Evolutionary conservation across 257 asterid genomes (phyloP).

Genomic region (Leonotis leonurus): DNA sequence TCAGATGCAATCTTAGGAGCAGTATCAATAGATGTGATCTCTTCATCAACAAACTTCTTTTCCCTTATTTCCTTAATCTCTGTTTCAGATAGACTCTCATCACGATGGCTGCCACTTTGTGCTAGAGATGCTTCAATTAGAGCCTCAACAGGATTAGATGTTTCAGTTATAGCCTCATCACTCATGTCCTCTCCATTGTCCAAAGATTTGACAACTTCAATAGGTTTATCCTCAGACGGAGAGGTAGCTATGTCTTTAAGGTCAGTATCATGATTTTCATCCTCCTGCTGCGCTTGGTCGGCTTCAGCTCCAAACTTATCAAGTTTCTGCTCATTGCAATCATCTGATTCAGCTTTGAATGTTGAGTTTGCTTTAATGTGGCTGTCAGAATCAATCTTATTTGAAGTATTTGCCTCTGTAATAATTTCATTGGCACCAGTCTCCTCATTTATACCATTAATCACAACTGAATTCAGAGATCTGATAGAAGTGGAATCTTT

Average conservation of each 20-base stretch:
- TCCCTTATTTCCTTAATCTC: slow-evolving; percentile 29
- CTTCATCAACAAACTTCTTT: slow-evolving; percentile 35
- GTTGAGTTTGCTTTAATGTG: slow-evolving; percentile 35
- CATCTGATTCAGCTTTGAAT: slow-evolving; percentile 32
- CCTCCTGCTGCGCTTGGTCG: slow-evolving; percentile 40
- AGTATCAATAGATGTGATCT: slow-evolving; percentile 28
- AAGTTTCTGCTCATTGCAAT: too few relatives aligned
- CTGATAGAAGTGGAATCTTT: slow-evolving; percentile 23
- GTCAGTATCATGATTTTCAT: slow-evolving; percentile 21
- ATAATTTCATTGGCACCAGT: slow-evolving; percentile 29
- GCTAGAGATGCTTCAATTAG: slow-evolving; percentile 40
- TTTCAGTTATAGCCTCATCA: slow-evolving; percentile 22
- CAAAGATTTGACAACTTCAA: slow-evolving; percentile 30
- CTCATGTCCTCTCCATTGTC: slow-evolving; percentile 33
- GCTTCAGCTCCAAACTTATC: too few relatives aligned
- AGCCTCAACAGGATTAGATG: slow-evolving; percentile 38
- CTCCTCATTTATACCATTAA: too few relatives aligned
- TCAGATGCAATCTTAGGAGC: slow-evolving; percentile 41
- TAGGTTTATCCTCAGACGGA: slow-evolving; percentile 29
- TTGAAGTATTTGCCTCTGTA: slow-evolving; percentile 27
- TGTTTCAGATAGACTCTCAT: slow-evolving; percentile 32
- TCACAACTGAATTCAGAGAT: slow-evolving; percentile 39
- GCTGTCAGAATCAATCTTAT: slow-evolving; percentile 28
- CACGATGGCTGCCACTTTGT: slow-evolving; percentile 40
- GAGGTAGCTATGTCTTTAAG: slow-evolving; percentile 33